A percentile compares a stretch with the other conserved stretches of the same genome.
These are phyloP conservation scores for Ceratocystis albifundus DNA, from an alignment of 2,329 filamentous ascomycete species.

Conservation along the genomic window DNA sequence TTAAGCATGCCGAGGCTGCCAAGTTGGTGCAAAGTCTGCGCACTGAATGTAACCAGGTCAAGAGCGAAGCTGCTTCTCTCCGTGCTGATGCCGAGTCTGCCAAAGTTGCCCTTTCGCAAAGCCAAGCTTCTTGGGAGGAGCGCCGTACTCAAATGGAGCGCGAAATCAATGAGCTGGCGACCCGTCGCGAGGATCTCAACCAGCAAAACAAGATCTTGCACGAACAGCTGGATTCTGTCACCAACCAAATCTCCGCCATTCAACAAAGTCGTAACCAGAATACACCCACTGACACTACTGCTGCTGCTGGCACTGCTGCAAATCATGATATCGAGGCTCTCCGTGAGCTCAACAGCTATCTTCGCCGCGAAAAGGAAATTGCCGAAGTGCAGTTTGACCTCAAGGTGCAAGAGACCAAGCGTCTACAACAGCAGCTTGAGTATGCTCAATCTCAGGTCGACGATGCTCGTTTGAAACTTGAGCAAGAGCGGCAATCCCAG, in stretches of 20 bases:
- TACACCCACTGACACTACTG: slow-evolving; percentile 29
- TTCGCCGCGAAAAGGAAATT: slow-evolving; percentile 94
- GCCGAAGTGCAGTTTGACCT: slow-evolving; percentile 92
- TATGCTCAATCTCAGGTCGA: slow-evolving; percentile 81
- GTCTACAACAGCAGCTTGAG: slow-evolving; percentile 79
- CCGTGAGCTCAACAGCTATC: slow-evolving; percentile 80
- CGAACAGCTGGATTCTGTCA: slow-evolving; percentile 74
- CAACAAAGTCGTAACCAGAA: slow-evolving; percentile 59
- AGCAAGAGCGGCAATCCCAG: slow-evolving; percentile 71
- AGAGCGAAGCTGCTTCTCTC: slow-evolving; percentile 62
- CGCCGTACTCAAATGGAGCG: slow-evolving; percentile 68
- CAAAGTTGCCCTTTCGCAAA: slow-evolving; percentile 65
- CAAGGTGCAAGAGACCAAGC: slow-evolving; percentile 75
- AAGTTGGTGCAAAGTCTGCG: slow-evolving; percentile 70
- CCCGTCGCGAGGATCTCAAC: slow-evolving; percentile 69
- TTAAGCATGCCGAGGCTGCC: slow-evolving; percentile 93
- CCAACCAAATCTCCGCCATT: slow-evolving; percentile 63
- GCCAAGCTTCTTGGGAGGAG: slow-evolving; percentile 79
- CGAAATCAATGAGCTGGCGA: slow-evolving; percentile 68
- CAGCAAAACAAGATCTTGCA: slow-evolving; percentile 87
- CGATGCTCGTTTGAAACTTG: slow-evolving; percentile 74
- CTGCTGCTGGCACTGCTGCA: slow-evolving; percentile 33
- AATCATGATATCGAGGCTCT: slow-evolving; percentile 54
- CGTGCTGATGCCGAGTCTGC: slow-evolving; percentile 77
- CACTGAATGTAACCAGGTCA: slow-evolving; percentile 68